Evolutionary conservation across 2,329 filamentous ascomycete genomes (phyloP), one percentile per base, ranked within the genome.

Genomic region (Curvularia verruculosa): DNA sequence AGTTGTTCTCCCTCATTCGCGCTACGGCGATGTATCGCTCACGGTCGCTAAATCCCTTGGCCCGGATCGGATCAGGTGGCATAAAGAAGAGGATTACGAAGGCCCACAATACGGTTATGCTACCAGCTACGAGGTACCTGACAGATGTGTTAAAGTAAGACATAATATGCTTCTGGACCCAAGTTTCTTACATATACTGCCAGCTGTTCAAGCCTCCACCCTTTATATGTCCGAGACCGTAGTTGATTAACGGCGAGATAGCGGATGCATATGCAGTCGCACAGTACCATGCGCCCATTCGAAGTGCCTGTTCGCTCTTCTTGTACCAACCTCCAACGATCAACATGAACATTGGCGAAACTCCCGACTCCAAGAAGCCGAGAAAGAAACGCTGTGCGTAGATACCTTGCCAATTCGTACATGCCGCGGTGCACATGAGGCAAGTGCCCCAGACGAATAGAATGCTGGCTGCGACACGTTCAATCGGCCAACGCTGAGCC

Each of bases 21-120:
- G 40, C 40, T 26, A 43, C 40, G 6, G 40, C 40, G 15, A 43
- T 43, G 40, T 43, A 43, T n/a, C 40, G 40, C 40, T 43, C 40
- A n/a, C 40, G 40, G 2, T 26, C 40, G 9, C 24, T 15, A 13
- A 43, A 43, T 19, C 40, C 40, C 15, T 43, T 43, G 24, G 40
- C 40, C 9, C 40, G 40, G 2, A 43, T 43, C 13, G 40, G 40
- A 18, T 43, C 40, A 18, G 40, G 40, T 21, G 40, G 40, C 23
- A 43, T n/a, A 7, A 43, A 8, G 9, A 43, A 43, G 40, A 43
- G 40, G 23, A 43, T 43, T 15, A 26, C 23, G 40, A 43, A 43
- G 13, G 40, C 13, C 40, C 40, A 43, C 23, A 43, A n/a, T 5
- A 43, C 23, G 5, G 40, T 43, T 26, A 43, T n/a, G 12, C 2